Evolutionary conservation across 805 yeast genomes (phyloP), one percentile per base, ranked within the genome.

Genomic region (Starmera quercuum): DNA sequence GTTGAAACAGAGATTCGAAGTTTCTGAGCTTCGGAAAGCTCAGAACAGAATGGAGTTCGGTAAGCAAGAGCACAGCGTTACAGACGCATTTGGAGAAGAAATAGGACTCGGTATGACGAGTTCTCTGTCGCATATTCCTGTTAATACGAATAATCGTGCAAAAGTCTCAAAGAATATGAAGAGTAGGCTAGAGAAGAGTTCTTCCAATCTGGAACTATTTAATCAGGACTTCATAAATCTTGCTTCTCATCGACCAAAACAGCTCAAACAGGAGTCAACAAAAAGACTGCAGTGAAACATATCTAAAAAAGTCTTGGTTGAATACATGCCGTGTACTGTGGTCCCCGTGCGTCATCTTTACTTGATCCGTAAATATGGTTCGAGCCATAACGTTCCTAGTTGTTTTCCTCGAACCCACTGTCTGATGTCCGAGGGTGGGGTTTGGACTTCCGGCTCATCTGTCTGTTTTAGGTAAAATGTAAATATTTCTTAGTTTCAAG

Each of bases 31-130:
- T 29, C 77, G 87, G 23, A 80, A 76, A 43, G 82, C 95, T 3
- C 95, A 85, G 48, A 87, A 90, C 53, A 73, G 83, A 49, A 70
- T 88, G 74, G 81, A 69, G 27, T 88, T 90, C 59, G 96, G 95
- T 6, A 71, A 78, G 45, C 65, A 68, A 41, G 95, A 85, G 50
- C 74, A 68, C 15, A 68, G 78, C 1, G 61, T 67, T 3, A 61
- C 63, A 40, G 87, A 82, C 40, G 65, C 75, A 0, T 80, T 64
- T 51, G 95, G 94, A 9, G 87, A 84, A 34, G 95, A 85, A 47
- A 63, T 82, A 21, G 95, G 95, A 0, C 49, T 86, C 31, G 95
- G 95, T 4, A 75, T 84, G 85, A 41, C 53, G 14, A 56, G 56
- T 11, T 38, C 52, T 2, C 46, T 52, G 38, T 47, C 60, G 15